Evolutionary conservation across 352 stramenopile genomes (phyloP).

Genomic region (Phytophthora sp.): DNA sequence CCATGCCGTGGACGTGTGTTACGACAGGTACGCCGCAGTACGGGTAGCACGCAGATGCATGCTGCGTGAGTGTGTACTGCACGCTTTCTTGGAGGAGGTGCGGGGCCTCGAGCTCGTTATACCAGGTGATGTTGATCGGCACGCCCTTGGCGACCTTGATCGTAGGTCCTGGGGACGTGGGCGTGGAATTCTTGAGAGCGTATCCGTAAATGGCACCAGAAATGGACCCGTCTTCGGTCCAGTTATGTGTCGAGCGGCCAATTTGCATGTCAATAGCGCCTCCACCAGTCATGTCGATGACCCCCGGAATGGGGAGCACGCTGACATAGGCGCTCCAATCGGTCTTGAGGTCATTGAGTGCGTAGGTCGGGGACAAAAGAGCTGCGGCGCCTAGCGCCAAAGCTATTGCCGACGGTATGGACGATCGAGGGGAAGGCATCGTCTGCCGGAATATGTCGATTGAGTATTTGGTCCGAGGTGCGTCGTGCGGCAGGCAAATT

Average conservation of each 20-base stretch:
- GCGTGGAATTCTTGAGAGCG: conserved; percentile 41
- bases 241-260: conserved; percentile 41
- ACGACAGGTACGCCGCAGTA: conserved; percentile 63
- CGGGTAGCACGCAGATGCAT: conserved; percentile 54
- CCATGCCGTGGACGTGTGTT: conserved; percentile 59
- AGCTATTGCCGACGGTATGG: conserved; percentile 2
- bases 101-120: conserved; percentile 43
- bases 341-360: conserved; percentile 45
- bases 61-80: conserved; percentile 37
- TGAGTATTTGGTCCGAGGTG: conserved; percentile 4
- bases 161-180: conserved; percentile 42
- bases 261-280: conserved; percentile 53
- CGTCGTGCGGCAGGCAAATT: conserved; percentile 18
- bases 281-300: conserved; percentile 47
- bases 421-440: conserved; percentile 31
- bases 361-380: conserved; percentile 15
- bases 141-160: conserved; percentile 44
- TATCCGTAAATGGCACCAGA: conserved; percentile 50
- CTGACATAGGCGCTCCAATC: conserved; percentile 52
- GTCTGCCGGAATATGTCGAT: conserved; percentile 3
- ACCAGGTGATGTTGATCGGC: conserved; percentile 48
- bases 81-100: conserved; percentile 52
- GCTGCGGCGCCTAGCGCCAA: background rate
- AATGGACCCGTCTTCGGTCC: conserved; percentile 42
- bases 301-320: conserved; percentile 42